phyloP scores from a whole-genome alignment of 2,329 filamentous ascomycete species.

The Chrysoporthe austroafricana region DNA sequence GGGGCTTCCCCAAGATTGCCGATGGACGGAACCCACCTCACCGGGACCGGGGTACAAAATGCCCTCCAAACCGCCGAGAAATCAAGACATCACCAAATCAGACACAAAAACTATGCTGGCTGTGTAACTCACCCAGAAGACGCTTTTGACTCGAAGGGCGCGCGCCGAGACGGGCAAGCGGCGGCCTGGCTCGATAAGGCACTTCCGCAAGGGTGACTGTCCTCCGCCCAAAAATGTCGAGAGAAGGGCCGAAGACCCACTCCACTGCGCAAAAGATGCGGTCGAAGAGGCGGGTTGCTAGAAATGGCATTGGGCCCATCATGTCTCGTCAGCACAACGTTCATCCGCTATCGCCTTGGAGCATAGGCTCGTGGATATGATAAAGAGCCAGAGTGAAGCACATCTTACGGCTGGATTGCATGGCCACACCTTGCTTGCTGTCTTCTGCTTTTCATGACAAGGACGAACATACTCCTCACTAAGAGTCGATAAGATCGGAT shows the following conservation, averaged over 20 bases:
- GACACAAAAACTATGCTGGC: background rate
- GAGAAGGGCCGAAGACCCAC: constrained; percentile 15
- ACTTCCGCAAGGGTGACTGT: constrained; percentile 19
- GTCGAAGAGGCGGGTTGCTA: background rate
- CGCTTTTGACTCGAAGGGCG: background rate
- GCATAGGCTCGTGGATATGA: background rate
- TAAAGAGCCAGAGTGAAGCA: constrained; percentile 1
- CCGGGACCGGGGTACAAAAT: background rate
- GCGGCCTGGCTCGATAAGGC: constrained; percentile 11
- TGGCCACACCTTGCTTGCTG: background rate
- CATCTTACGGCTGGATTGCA: background rate
- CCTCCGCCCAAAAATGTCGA: background rate
- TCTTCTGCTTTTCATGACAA: background rate
- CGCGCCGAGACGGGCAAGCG: background rate
- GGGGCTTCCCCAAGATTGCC: background rate
- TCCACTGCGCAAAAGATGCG: background rate
- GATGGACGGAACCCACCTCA: background rate
- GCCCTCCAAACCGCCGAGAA: background rate
- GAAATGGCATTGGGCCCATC: background rate
- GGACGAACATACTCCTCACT: background rate
- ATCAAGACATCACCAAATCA: background rate
- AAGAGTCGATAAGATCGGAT: background rate
- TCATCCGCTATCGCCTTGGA: background rate
- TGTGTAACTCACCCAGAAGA: background rate
- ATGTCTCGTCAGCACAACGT: background rate